Base-by-base conservation (phyloP, 1,284 basidiomycete genomes). In the Pulveroboletus sp. region DNA sequence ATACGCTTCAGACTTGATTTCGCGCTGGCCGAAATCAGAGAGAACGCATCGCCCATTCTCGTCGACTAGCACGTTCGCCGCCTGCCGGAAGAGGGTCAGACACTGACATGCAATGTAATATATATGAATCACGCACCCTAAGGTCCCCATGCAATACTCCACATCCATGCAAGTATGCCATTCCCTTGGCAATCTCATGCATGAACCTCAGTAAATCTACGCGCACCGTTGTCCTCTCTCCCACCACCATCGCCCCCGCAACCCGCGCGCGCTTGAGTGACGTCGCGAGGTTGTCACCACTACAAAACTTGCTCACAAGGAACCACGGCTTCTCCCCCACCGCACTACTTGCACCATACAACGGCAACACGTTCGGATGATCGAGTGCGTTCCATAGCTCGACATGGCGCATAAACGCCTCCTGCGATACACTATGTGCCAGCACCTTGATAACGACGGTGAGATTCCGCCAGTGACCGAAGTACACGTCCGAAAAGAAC, bases 1-100 rank as follows among this genome's bases (percentile, higher is more conserved):
- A 64, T 79, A 84, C 4, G 80, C 84, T 66, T 91, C 88, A 25
- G 77, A 81, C 74, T 85, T 89, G 79, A 92, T 84, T 70, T 89
- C 85, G 63, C 82, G 87, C 69, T 92, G 86, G 0, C 89, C 89
- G 68, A 92, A 92, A 66, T 92, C 89, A 15, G 86, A 83, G 53
- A 92, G 84, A 38, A 91, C 77, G 59, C 88, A 91, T 49, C 77
- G 81, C 12, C 80, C 75, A 4, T 77, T 72, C 62, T 89, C 85
- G 62, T 86, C 82, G 12, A 92, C 83, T 5, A 93, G 79, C 9
- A 92, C 81, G 68, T 92, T 92, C 4, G 85, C 77, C 10, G 81
- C 88, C 85, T 91, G 59, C 29, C 36, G 28, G 39, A 38, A 6
- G 8, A 22, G n/a, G 6, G 40, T 65, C 39, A 55, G 43, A 33